Evolutionary conservation across 108 stramenopile genomes (phyloP), one percentile per base, ranked within the genome.

Genomic region (Nitzschia sp.): DNA sequence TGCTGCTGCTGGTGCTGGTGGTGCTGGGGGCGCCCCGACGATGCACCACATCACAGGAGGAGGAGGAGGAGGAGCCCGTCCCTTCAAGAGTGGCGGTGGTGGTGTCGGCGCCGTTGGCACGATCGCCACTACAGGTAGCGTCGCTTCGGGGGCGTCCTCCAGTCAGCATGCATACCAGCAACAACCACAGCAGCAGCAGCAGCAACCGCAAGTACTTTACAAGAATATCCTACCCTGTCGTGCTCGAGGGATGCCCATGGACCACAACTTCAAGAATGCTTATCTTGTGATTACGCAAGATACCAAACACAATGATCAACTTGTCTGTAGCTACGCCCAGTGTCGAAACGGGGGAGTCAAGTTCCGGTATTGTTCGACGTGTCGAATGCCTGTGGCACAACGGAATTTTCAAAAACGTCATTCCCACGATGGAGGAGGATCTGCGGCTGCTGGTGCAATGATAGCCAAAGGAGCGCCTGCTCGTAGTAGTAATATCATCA

Each of bases 331-430:
- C 30, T 58, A 33, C 29, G 30, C 58, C 1, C 33, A 19, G n/a
- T 58, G 58, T 58, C 58, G 34, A 27, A 58, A 58, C 3, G 34
- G 33, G 19, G 58, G 58, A 35, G 58, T 58, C 30, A 58, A 35
- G 58, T 58, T 58, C 30, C 58, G 30, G 13, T 58, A 58, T 33
- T 58, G 58, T 48, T 52, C 77, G 28, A 71, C 75, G 36, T 88
- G 88, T 67, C 84, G 86, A 72, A 63, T 91, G 21, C 87, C 87
- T 2, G 90, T 88, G 3, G 90, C 90, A 4, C 88, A 91, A 63
- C 66, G 90, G 21, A 91, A 91, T 69, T 91, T 91, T 66, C 65
- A 80, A 4, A 88, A 88, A 52, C 79, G 90, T 31, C 90, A 91
- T 60, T 72, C 72, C 53, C 90, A 91, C 75, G 81, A n/a, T n/a